Evolutionary conservation across 257 asterid species (phyloP).

Genomic region (Gentiana macrophylla): DNA sequence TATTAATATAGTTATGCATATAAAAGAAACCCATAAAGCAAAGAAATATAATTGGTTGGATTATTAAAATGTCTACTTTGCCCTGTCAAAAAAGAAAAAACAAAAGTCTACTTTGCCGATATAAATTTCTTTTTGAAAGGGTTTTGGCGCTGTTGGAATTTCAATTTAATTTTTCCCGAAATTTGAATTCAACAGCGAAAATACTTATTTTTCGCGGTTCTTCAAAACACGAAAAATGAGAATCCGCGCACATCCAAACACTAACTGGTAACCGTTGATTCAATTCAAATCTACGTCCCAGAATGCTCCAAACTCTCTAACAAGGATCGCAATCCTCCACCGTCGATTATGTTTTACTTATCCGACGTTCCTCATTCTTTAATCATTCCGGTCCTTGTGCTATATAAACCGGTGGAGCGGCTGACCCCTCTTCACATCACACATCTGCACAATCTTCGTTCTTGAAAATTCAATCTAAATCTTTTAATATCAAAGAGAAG

Average conservation of each 20-base stretch:
- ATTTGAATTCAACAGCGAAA: not conserved
- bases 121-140: not conserved
- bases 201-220: not conserved
- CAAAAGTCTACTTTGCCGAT: not conserved
- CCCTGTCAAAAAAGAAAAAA: not conserved
- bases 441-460: too few species aligned
- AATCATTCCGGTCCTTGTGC: not conserved
- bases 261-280: slow-evolving; percentile 6
- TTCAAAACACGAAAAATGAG: slow-evolving; percentile 4
- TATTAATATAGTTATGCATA: too few species aligned
- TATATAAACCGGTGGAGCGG: slow-evolving; percentile 3
- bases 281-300: slow-evolving; percentile 3
- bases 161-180: not conserved
- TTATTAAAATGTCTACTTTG: not conserved
- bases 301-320: not conserved
- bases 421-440: not conserved
- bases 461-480: too few species aligned
- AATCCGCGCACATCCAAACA: slow-evolving; percentile 1
- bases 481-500: too few species aligned
- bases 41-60: too few species aligned
- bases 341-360: slow-evolving; percentile 5
- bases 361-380: slow-evolving; percentile 9
- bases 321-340: slow-evolving; percentile 8
- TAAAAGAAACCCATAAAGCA: too few species aligned
- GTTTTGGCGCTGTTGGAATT: not conserved